Conservation (phyloP, 768 basidiomycete genomes). For the Sporobolomyces pararoseus region DNA sequence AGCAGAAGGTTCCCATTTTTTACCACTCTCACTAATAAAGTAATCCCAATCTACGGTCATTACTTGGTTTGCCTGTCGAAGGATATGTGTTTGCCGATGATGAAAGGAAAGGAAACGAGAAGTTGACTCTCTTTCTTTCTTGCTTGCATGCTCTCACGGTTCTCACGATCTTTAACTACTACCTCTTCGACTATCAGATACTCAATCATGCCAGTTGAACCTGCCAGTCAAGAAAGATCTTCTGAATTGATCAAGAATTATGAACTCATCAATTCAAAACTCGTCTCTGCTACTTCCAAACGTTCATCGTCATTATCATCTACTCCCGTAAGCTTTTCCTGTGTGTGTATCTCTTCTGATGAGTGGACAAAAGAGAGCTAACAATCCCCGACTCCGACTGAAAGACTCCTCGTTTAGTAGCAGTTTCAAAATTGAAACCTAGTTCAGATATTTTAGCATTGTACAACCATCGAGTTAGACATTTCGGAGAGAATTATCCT, state of each 20-base stretch:
- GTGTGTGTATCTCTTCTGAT: no score
- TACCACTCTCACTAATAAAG: conserved; percentile 29
- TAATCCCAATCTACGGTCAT: conserved; percentile 36
- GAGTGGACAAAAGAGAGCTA: background rate
- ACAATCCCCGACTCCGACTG: no score
- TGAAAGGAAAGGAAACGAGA: background rate
- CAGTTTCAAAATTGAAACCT: conserved; percentile 91
- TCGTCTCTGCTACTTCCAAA: conserved; percentile 12
- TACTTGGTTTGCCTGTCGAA: no score
- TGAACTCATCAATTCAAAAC: conserved; percentile 45
- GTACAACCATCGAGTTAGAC: conserved; percentile 71
- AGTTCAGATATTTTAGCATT: conserved; percentile 78
- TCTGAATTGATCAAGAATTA: conserved; percentile 49
- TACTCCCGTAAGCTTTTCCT: no score
- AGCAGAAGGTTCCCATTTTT: conserved; percentile 40
- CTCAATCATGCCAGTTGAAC: conserved; percentile 37
- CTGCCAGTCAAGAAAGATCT: conserved; percentile 44
- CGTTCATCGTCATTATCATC: no score
- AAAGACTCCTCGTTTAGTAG: conserved; percentile 60
- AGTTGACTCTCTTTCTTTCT: no score
- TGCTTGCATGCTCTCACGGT: no score
- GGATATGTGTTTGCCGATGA: no score
- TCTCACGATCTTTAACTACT: background rate
- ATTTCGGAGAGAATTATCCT: conserved; percentile 98
- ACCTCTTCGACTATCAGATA: background rate